phyloP scores from a whole-genome alignment of 192 early-diverging fungal genomes.

The Gryganskiella cystojenkinii region DNA sequence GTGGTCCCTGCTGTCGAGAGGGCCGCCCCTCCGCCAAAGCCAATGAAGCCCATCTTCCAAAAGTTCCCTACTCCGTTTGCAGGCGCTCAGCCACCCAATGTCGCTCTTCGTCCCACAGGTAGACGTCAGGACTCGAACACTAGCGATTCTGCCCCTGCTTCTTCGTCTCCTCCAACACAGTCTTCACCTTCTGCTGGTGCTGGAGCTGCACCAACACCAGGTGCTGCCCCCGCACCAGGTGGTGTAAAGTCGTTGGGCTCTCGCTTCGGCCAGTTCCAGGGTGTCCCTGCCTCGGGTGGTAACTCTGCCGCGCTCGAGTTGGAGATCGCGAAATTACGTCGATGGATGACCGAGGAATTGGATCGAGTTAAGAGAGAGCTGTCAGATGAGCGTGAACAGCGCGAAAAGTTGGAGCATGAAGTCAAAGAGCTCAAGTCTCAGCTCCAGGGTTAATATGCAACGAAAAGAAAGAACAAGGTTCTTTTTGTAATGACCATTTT shows the following conservation, averaged over 20 bases:
- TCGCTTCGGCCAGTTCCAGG: slow-evolving; percentile 53
- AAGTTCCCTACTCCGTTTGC: slow-evolving; percentile 54
- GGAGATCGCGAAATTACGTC: slow-evolving; percentile 48
- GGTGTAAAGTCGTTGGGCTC: slow-evolving; percentile 52
- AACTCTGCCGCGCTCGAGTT: slow-evolving; percentile 40
- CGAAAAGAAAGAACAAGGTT: background rate
- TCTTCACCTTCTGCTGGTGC: background rate
- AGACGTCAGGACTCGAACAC: slow-evolving; percentile 21
- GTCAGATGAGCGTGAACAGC: slow-evolving; percentile 46
- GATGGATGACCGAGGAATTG: slow-evolving; percentile 54
- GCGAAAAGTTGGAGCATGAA: slow-evolving; percentile 37
- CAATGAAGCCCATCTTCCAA: slow-evolving; percentile 52
- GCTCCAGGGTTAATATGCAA: slow-evolving; percentile 32
- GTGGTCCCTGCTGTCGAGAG: slow-evolving; percentile 21
- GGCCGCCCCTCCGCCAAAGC: slow-evolving; percentile 46
- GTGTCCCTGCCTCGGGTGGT: slow-evolving; percentile 40
- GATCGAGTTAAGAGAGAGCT: slow-evolving; percentile 47
- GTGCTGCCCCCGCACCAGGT: slow-evolving; percentile 30
- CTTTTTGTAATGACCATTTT: too few species aligned
- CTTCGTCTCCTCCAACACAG: slow-evolving; percentile 3
- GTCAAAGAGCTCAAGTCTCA: slow-evolving; percentile 33
- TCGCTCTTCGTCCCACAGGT: slow-evolving; percentile 33
- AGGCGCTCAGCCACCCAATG: slow-evolving; percentile 20
- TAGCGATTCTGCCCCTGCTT: background rate
- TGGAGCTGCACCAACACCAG: slow-evolving; percentile 3